These are phyloP conservation scores for Cyclostephanos invisitatus DNA, from an alignment of 108 stramenopile species.

Conservation along the genomic window DNA sequence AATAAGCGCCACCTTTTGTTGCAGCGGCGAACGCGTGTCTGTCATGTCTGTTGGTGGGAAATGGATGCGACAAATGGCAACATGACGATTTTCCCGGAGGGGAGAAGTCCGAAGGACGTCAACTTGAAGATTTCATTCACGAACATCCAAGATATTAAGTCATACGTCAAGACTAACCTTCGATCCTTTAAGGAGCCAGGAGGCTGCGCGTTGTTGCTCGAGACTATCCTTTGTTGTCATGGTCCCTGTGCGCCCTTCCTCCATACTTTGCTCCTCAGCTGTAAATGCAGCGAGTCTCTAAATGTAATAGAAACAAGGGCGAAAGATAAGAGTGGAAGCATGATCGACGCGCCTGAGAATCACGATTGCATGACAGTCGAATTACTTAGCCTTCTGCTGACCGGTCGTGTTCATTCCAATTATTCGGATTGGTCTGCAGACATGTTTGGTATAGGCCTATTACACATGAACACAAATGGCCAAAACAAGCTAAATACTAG, in stretches of 20 bases:
- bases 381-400: slow-evolving; percentile 71
- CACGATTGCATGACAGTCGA: slow-evolving; percentile 62
- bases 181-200: slow-evolving; percentile 62
- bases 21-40: slow-evolving; percentile 49
- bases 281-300: slow-evolving; percentile 36
- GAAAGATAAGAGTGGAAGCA: slow-evolving; percentile 19
- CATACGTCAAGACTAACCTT: slow-evolving; percentile 66
- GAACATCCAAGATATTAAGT: slow-evolving; percentile 60
- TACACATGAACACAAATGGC: slow-evolving; percentile 35
- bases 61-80: slow-evolving; percentile 32
- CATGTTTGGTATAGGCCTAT: slow-evolving; percentile 63
- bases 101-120: slow-evolving; percentile 43
- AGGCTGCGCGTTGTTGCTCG: slow-evolving; percentile 83
- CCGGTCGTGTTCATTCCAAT: slow-evolving; percentile 49
- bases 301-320: slow-evolving; percentile 23
- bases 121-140: slow-evolving; percentile 60
- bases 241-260: slow-evolving; percentile 28
- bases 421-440: slow-evolving; percentile 65
- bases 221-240: slow-evolving; percentile 74
- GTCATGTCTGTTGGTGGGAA: slow-evolving; percentile 75
- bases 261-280: slow-evolving; percentile 15
- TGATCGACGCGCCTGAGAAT: slow-evolving; percentile 40
- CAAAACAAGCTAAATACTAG: slow-evolving; percentile 24
- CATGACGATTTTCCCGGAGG: slow-evolving; percentile 34
- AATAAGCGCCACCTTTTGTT: slow-evolving; percentile 13